Evolutionary conservation across 345 rosid species (phyloP).

Genomic region (Populus alba): DNA sequence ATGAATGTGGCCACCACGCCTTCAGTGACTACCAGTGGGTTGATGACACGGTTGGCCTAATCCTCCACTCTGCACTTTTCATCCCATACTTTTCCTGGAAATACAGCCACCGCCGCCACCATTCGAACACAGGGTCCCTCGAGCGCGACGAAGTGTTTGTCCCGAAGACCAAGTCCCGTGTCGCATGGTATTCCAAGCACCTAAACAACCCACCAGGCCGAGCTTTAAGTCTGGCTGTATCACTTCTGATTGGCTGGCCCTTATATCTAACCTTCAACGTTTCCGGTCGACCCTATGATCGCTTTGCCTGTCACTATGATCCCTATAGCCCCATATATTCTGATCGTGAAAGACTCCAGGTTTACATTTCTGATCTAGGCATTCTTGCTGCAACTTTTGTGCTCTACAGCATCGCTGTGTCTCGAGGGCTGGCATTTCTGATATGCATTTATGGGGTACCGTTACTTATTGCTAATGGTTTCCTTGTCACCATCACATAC

Average conservation of each 20-base stretch:
- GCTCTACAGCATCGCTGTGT: too few relatives aligned
- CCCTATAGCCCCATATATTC: too few relatives aligned
- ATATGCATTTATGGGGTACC: too few relatives aligned
- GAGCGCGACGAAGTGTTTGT: conserved; percentile 86
- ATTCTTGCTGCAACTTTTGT: too few relatives aligned
- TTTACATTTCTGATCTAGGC: too few relatives aligned
- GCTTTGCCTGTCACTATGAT: conserved; percentile 37
- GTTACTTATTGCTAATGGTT: too few relatives aligned
- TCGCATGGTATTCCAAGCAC: conserved; percentile 58
- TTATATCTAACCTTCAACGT: conserved; percentile 76
- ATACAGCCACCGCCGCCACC: conserved; percentile 91
- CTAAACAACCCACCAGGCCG: conserved; percentile 80
- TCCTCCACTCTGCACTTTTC: conserved; percentile 75
- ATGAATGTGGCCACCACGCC: conserved; percentile 96
- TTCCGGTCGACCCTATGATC: conserved; percentile 66
- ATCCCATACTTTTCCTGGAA: conserved; percentile 98
- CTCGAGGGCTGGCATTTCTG: too few relatives aligned
- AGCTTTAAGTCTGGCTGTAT: conserved; percentile 34
- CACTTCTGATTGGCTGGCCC: conserved; percentile 84
- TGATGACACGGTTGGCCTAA: conserved; percentile 74
- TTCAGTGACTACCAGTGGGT: conserved; percentile 91
- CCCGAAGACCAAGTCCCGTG: conserved; percentile 52
- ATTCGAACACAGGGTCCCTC: conserved; percentile 81
- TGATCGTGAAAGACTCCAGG: too few relatives aligned
- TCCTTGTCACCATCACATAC: too few relatives aligned